Base-by-base conservation (phyloP, 345 rosid genomes). In the Ricinus communis region DNA sequence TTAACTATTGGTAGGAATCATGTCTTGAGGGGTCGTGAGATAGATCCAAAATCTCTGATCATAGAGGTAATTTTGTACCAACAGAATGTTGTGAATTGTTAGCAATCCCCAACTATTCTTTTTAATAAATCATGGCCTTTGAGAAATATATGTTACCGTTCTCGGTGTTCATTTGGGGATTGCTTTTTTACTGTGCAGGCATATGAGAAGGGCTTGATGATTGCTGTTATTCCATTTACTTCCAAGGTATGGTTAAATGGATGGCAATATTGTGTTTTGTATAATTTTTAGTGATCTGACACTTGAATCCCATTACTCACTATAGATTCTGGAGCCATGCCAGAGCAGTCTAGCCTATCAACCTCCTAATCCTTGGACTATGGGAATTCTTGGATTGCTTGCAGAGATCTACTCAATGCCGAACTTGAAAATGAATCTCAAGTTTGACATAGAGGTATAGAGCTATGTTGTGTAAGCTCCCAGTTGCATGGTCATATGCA, bases 311-410 rank as follows among this genome's bases (percentile, higher is more conserved):
- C 38, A 5, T 55, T 52, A 19, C 56, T 50, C 72, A 31, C 49
- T 84, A 78, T 79, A 95, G 97, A 73, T 90, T 80, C 85, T 95
- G 77, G 99, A 95, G 82, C 97, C 97, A 18, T 95, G 97, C 78
- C 96, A 83, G 78, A 95, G 83, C 75, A 95, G 99, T 84, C 86
- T 83, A 69, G 99, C 99, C 11, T 95, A 95, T 83, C 93, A 83
- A 70, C 99, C 99, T 60, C 99, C 99, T 47, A 95, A 95, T 81
- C 99, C 99, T 15, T 95, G 99, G 99, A 95, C 99, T 16, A 91
- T 92, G 96, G 97, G 90, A 33, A 95, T 95, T 75, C 97, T 95
- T 65, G 92, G 97, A 66, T 82, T 95, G 71, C 90, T 95, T 30
- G 85, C 89, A 59, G 99, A 95, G 86, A 95, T 94, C 66, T 95